A percentile compares a stretch with the other conserved stretches of the same genome.
phyloP scores from a whole-genome alignment of 345 rosid genomes.

The Lepidium didymum region DNA sequence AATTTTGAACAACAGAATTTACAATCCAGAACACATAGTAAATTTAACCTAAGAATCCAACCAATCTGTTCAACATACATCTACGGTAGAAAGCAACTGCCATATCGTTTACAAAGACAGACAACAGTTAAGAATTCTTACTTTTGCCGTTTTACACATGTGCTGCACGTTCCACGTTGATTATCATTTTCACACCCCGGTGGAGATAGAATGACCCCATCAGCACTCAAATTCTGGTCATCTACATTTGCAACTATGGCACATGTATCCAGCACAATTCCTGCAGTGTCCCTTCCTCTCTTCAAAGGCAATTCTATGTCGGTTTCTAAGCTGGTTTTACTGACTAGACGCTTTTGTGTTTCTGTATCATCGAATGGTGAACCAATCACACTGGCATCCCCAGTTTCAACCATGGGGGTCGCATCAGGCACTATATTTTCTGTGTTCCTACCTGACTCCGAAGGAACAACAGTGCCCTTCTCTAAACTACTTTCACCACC shows the following conservation, averaged over 20 bases:
- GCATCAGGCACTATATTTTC: constrained; percentile 11
- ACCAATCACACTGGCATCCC: neutral
- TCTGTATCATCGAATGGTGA: constrained; percentile 18
- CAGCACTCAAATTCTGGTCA: constrained; percentile 15
- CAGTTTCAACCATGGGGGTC: neutral
- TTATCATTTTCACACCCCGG: constrained; percentile 15
- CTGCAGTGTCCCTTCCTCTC: constrained; percentile 36
- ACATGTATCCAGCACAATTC: constrained; percentile 31
- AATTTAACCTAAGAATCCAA: neutral
- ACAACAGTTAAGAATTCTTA: constrained; percentile 18
- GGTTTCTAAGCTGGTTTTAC: constrained; percentile 30
- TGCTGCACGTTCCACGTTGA: constrained; percentile 28
- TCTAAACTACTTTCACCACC: neutral
- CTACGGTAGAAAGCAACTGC: constrained; percentile 12
- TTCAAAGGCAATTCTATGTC: constrained; percentile 24
- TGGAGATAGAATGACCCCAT: constrained; percentile 19
- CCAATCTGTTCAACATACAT: neutral
- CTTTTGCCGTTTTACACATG: constrained; percentile 47
- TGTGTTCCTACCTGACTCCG: neutral
- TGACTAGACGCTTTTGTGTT: constrained; percentile 18
- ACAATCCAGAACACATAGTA: neutral
- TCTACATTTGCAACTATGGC: constrained; percentile 23
- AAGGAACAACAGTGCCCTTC: constrained; percentile 3
- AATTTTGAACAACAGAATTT: constrained; percentile 3
- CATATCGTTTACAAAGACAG: neutral